Base-by-base conservation (phyloP, 345 rosid species). In the Euphorbia peplus region DNA sequence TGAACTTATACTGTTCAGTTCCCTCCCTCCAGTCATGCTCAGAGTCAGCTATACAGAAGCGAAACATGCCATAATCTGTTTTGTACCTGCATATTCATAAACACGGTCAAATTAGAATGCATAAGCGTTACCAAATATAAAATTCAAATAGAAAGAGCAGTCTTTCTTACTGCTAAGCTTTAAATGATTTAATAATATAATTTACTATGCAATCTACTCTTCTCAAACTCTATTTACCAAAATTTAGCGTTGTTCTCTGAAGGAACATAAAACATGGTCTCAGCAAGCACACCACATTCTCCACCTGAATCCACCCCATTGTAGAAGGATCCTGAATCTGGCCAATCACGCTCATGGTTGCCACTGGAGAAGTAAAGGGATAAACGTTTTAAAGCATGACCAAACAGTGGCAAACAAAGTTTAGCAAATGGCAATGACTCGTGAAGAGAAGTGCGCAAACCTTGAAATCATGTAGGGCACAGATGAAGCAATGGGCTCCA, bases 11-110 rank as follows among this genome's bases (percentile, higher is more conserved):
- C 55, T 90, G 95, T 69, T 90, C 90, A 0, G 95, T 44, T 54
- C 89, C 95, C 75, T 86, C 89, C 64, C 95, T 84, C 93, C 97
- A 90, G 63, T 90, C 97, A 18, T 90, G 95, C 61, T 90, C 97
- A 46, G 78, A 73, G 73, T 90, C 97, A 3, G 90, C 92, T 81
- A 90, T 62, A 57, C 95, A 90, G 82, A 90, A 90, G 52, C 28
- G 89, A 70, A 90, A 90, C 97, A 88, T 86, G 52, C 97, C 95
- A 10, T 83, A 90, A 72, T 90, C 89, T 24, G 92, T 79, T 18
- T 76, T 56, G 68, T 90, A 90, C 93, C 96, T 90, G 79, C 75
- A 65, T 18, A 21, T 16, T 29, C 24, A 63, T n/a, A 50, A 21
- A 39, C 13, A 21, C 28, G 47, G 50, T 41, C 30, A 42, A 54